These are phyloP conservation scores for Ascochyta pisi DNA, from an alignment of 2,329 filamentous ascomycete genomes.

Conservation along the genomic window DNA sequence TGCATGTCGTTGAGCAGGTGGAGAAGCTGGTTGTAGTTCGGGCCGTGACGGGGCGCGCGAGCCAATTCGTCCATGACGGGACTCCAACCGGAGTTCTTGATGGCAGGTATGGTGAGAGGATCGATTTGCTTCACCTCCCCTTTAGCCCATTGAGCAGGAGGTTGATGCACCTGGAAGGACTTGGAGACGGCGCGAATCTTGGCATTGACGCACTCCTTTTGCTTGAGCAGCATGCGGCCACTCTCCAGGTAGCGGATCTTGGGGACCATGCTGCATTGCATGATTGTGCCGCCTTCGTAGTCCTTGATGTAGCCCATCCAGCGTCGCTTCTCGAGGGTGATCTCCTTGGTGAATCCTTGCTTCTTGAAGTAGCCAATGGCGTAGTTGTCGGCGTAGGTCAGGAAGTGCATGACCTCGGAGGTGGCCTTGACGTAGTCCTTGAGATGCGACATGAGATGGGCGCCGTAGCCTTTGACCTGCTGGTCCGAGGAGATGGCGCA, in stretches of 20 bases:
- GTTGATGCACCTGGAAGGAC: conserved; percentile 83
- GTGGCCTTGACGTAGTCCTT: conserved; percentile 99
- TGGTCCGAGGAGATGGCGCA: conserved; percentile 97
- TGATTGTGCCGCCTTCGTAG: conserved; percentile 97
- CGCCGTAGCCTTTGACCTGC: conserved; percentile 97
- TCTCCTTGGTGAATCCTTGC: conserved; percentile 98
- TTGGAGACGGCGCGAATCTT: conserved; percentile 93
- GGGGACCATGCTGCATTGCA: conserved; percentile 98
- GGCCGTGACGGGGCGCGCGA: conserved; percentile 91
- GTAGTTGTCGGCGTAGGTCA: conserved; percentile 98
- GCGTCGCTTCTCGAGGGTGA: conserved; percentile 83
- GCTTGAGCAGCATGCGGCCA: conserved; percentile 93
- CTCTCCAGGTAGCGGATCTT: conserved; percentile 92
- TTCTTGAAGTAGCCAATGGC: conserved; percentile 99
- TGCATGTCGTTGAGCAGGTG: conserved; percentile 94
- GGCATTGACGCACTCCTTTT: conserved; percentile 92
- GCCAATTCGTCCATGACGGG: conserved; percentile 97
- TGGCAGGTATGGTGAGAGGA: conserved; percentile 83
- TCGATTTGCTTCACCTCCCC: conserved; percentile 73
- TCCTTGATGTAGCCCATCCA: conserved; percentile 99
- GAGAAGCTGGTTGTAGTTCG: conserved; percentile 92
- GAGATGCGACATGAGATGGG: conserved; percentile 95
- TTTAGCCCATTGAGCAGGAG: conserved; percentile 85
- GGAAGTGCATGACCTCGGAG: conserved; percentile 96
- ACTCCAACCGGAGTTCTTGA: conserved; percentile 90